These are phyloP conservation scores for Marasmius sp. DNA, from an alignment of 1,284 basidiomycete genomes.

Conservation along the genomic window DNA sequence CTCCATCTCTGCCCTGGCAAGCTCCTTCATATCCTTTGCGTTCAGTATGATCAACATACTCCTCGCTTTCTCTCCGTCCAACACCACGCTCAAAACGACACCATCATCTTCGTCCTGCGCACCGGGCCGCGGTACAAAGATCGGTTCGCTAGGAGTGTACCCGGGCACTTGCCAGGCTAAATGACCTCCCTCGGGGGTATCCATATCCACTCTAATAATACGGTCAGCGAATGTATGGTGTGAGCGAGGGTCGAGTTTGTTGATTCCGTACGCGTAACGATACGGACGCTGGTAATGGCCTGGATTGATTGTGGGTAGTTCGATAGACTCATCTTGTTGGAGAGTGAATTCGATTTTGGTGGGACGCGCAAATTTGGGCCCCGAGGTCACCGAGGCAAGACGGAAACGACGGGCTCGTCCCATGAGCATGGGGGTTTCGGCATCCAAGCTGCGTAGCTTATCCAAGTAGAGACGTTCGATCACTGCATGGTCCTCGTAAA, in stretches of 20 bases:
- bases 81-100: slow-evolving; percentile 33
- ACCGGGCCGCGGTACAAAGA: slow-evolving; percentile 31
- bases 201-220: slow-evolving; percentile 33
- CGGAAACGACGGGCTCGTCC: slow-evolving; percentile 22
- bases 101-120: slow-evolving; percentile 34
- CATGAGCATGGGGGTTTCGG: slow-evolving; percentile 4
- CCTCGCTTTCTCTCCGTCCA: slow-evolving; percentile 20
- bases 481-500: slow-evolving; percentile 29
- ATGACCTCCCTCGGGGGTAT: slow-evolving; percentile 9
- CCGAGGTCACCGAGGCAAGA: slow-evolving; percentile 9
- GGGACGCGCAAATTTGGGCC: neutral
- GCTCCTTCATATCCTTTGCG: slow-evolving; percentile 31
- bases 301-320: slow-evolving; percentile 34
- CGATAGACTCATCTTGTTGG: slow-evolving; percentile 20
- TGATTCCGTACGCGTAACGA: slow-evolving; percentile 32
- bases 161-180: slow-evolving; percentile 29
- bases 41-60: slow-evolving; percentile 12
- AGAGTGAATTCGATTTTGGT: slow-evolving; percentile 17
- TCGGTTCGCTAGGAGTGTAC: slow-evolving; percentile 33
- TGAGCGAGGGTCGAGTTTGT: slow-evolving; percentile 16
- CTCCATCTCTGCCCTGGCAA: slow-evolving; percentile 34
- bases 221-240: slow-evolving; percentile 30
- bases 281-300: slow-evolving; percentile 27
- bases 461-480: slow-evolving; percentile 29
- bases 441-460: slow-evolving; percentile 16